These are phyloP conservation scores for Groenewaldozyma auringiensis DNA, from an alignment of 1,139 yeast species.

Conservation along the genomic window DNA sequence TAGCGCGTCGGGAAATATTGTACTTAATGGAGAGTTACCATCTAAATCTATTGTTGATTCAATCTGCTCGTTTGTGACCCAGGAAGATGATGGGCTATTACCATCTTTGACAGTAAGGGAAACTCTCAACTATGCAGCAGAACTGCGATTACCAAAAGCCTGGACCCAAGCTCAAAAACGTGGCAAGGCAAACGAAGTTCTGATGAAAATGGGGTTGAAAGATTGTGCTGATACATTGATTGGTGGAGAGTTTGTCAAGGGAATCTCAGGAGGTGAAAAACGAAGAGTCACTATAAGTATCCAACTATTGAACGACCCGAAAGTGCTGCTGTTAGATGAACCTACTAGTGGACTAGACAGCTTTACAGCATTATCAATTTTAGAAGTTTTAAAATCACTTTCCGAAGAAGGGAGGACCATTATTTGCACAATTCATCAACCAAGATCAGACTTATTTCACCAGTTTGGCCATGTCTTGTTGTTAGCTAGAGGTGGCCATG, in stretches of 20 bases:
- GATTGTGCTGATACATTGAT: slow-evolving; percentile 74
- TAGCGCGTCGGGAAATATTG: slow-evolving; percentile 36
- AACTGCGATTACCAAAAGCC: slow-evolving; percentile 43
- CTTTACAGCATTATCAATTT: slow-evolving; percentile 64
- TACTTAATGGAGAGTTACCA: slow-evolving; percentile 38
- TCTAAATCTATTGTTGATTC: slow-evolving; percentile 40
- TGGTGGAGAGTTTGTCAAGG: slow-evolving; percentile 66
- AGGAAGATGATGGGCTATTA: slow-evolving; percentile 66
- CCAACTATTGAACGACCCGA: slow-evolving; percentile 65
- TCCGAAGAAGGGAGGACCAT: slow-evolving; percentile 62
- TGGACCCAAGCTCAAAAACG: slow-evolving; percentile 25
- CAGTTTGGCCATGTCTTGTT: slow-evolving; percentile 61
- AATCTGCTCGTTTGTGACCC: slow-evolving; percentile 69
- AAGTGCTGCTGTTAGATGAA: slow-evolving; percentile 67
- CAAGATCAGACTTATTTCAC: slow-evolving; percentile 56
- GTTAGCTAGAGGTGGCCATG: slow-evolving; percentile 65
- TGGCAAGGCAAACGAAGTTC: slow-evolving; percentile 45
- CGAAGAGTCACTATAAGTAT: slow-evolving; percentile 76
- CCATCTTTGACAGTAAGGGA: slow-evolving; percentile 70
- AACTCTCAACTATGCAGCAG: slow-evolving; percentile 66
- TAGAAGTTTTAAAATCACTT: slow-evolving; percentile 51
- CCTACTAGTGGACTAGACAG: slow-evolving; percentile 88
- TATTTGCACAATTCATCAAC: slow-evolving; percentile 78
- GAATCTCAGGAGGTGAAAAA: slow-evolving; percentile 83
- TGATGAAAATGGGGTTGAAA: slow-evolving; percentile 58